Percentiles rank a stretch among this genome's conserved stretches.
Evolutionary conservation across 805 yeast genomes (phyloP).

Genomic region (Myxozyma udenii): DNA sequence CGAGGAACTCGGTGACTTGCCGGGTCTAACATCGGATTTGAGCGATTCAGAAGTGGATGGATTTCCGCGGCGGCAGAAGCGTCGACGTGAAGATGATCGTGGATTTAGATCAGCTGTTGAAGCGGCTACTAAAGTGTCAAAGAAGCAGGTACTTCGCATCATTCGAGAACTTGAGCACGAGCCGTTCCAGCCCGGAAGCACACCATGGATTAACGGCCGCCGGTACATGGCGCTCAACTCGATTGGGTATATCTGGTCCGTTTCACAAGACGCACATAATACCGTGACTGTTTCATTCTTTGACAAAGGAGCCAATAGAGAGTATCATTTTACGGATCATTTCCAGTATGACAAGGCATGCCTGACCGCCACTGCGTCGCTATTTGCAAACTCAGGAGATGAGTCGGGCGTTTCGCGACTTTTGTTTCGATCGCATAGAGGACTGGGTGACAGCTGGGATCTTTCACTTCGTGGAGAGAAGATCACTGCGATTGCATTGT

Average conservation of each 20-base stretch:
- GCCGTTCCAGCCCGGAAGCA: conserved; percentile 83
- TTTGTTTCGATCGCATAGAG: conserved; percentile 66
- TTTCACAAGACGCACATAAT: conserved; percentile 55
- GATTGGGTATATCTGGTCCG: conserved; percentile 76
- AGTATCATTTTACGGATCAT: conserved; percentile 80
- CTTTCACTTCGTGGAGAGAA: conserved; percentile 36
- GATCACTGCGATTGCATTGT: conserved; percentile 68
- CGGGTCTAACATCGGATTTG: conserved; percentile 15
- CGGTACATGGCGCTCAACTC: conserved; percentile 54
- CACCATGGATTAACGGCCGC: conserved; percentile 72
- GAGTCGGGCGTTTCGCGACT: conserved; percentile 41
- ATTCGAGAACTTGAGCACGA: conserved; percentile 27
- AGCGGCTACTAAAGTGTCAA: not conserved
- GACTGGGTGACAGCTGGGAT: conserved; percentile 64
- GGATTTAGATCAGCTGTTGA: not conserved
- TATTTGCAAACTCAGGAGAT: conserved; percentile 21
- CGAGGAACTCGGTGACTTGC: conserved; percentile 38
- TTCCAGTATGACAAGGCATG: conserved; percentile 68
- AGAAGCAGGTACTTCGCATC: conserved; percentile 3
- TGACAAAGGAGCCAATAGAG: conserved; percentile 70
- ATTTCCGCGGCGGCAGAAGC: not conserved
- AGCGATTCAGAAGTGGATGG: conserved; percentile 6
- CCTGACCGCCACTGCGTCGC: conserved; percentile 49
- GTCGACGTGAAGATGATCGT: not conserved
- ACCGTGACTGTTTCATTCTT: conserved; percentile 86